These are phyloP conservation scores for Podaxis carcinomalis DNA, from an alignment of 768 basidiomycete species.

Conservation along the genomic window DNA sequence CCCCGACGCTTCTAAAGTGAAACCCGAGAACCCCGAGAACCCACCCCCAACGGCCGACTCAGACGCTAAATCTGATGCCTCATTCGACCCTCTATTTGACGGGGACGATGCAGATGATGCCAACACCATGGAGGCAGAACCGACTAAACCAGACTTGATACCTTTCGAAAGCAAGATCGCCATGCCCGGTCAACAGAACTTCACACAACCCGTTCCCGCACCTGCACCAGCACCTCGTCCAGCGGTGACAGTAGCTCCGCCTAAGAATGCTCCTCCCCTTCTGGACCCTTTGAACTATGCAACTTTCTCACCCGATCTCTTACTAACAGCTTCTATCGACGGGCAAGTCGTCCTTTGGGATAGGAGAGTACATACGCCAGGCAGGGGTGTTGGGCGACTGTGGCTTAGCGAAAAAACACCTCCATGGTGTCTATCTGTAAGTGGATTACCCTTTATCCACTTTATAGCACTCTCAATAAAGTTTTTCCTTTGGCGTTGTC, in stretches of 20 bases:
- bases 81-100: conserved; percentile 88
- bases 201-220: conserved; percentile 13
- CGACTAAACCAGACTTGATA: conserved; percentile 3
- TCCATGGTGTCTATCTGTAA: conserved; percentile 93
- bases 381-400: conserved; percentile 75
- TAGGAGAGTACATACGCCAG: conserved; percentile 59
- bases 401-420: conserved; percentile 91
- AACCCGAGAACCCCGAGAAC: conserved; percentile 13
- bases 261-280: conserved; percentile 74
- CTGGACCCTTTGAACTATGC: conserved; percentile 58
- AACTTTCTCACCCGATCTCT: conserved; percentile 71
- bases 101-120: conserved; percentile 59
- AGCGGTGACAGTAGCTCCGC: conserved; percentile 41
- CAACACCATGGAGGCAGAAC: conserved; percentile 20
- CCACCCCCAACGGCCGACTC: conserved; percentile 27
- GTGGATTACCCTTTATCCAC: conserved; percentile 20
- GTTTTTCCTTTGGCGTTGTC: not conserved
- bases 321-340: conserved; percentile 89
- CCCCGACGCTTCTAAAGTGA: not conserved
- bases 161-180: conserved; percentile 10
- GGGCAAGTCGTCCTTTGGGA: conserved; percentile 95
- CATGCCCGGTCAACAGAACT: conserved; percentile 11
- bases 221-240: conserved; percentile 9
- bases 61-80: conserved; percentile 74
- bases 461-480: not conserved